phyloP scores from a whole-genome alignment of 2,329 filamentous ascomycete genomes.

The Dactylellina parvicollis region DNA sequence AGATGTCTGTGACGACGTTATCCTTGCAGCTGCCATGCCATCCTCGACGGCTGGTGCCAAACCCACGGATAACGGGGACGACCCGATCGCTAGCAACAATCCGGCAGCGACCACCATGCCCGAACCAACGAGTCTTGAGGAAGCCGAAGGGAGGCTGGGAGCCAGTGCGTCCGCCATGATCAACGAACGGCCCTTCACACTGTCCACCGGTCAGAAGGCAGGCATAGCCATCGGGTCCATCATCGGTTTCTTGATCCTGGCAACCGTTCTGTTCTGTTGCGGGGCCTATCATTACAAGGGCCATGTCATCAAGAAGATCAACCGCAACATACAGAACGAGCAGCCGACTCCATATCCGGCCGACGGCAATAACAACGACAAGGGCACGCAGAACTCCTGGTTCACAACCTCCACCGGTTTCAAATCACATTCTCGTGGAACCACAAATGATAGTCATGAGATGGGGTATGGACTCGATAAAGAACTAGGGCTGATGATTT shows the following conservation, averaged over 20 bases:
- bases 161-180: constrained; percentile 47
- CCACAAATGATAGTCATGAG: constrained; percentile 53
- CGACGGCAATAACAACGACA: constrained; percentile 30
- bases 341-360: constrained; percentile 16
- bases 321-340: constrained; percentile 23
- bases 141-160: constrained; percentile 40
- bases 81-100: constrained; percentile 10
- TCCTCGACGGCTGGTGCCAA: constrained; percentile 16
- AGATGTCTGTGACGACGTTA: constrained; percentile 38
- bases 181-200: constrained; percentile 35
- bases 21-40: constrained; percentile 34
- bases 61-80: constrained; percentile 12
- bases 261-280: constrained; percentile 22
- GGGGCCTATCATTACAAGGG: constrained; percentile 47
- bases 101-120: constrained; percentile 21
- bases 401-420: constrained; percentile 36
- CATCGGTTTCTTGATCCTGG: constrained; percentile 35
- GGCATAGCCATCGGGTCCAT: constrained; percentile 44
- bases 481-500: constrained; percentile 54
- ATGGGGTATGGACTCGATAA: constrained; percentile 53
- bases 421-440: constrained; percentile 41
- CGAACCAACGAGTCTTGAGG: constrained; percentile 50
- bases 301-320: constrained; percentile 51
- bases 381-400: constrained; percentile 44
- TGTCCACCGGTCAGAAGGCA: constrained; percentile 39